Percentiles rank a stretch among this genome's conserved stretches.
These are phyloP conservation scores for Tylopilus plumbeoviolaceoides DNA, from an alignment of 768 basidiomycete genomes.

Conservation along the genomic window DNA sequence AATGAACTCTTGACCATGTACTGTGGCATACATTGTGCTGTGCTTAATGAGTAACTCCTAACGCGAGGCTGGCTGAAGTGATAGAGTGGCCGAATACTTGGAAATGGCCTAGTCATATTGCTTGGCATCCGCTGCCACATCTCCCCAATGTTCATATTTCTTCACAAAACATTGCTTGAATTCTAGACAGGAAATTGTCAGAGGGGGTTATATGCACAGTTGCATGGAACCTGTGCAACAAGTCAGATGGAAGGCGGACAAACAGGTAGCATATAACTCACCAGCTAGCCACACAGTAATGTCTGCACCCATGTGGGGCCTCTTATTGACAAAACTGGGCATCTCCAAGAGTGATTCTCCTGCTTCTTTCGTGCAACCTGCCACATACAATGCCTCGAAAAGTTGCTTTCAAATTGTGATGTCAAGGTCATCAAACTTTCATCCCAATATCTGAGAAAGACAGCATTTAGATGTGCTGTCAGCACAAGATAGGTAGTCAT, in stretches of 20 bases:
- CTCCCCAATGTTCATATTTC: not conserved
- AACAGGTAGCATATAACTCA: not conserved
- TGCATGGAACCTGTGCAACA: not conserved
- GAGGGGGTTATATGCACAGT: no score
- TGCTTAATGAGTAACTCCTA: constrained; percentile 2
- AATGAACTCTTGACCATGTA: not conserved
- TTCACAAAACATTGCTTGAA: not conserved
- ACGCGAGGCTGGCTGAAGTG: not conserved
- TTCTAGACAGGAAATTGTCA: not conserved
- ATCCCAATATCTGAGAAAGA: constrained; percentile 1
- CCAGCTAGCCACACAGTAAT: not conserved
- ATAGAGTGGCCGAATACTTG: constrained; percentile 5
- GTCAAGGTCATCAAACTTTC: not conserved
- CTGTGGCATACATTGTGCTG: constrained; percentile 9
- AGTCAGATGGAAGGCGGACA: not conserved
- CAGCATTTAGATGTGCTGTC: not conserved
- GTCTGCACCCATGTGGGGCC: not conserved
- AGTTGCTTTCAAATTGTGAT: not conserved
- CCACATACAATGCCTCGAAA: constrained; percentile 4
- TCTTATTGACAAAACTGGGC: not conserved
- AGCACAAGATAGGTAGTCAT: not conserved
- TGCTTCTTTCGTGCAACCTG: constrained; percentile 1
- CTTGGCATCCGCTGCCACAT: not conserved
- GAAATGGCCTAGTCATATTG: constrained; percentile 1
- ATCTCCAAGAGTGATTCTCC: not conserved